Percentiles rank a stretch among this genome's conserved stretches.
These are phyloP conservation scores for Cicer cuneatum DNA, from an alignment of 306 rosid genomes.

Conservation along the genomic window DNA sequence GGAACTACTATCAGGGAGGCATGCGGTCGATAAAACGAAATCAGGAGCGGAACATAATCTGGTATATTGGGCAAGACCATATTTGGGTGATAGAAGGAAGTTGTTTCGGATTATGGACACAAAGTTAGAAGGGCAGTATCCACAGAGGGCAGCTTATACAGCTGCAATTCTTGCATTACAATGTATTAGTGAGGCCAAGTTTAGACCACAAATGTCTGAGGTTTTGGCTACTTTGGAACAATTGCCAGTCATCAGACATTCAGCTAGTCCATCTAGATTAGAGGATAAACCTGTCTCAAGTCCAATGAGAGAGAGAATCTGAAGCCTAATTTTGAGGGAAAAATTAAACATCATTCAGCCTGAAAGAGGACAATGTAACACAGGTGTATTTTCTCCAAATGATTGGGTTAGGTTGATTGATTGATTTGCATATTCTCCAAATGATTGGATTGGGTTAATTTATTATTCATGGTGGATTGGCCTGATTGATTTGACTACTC, in stretches of 20 bases:
- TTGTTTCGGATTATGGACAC: conserved; percentile 94
- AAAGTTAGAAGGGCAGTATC: conserved; percentile 82
- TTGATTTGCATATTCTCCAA: too few species aligned
- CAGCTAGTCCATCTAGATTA: conserved; percentile 51
- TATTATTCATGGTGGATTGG: too few species aligned
- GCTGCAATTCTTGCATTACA: conserved; percentile 74
- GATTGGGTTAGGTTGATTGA: too few species aligned
- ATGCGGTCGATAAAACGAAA: conserved; percentile 72
- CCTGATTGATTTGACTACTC: too few species aligned
- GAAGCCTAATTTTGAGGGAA: neutral
- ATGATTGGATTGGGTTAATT: too few species aligned
- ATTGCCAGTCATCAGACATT: conserved; percentile 56
- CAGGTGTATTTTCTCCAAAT: conserved; percentile 8
- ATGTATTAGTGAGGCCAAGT: conserved; percentile 70
- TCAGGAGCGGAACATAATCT: conserved; percentile 71
- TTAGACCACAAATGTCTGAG: conserved; percentile 77
- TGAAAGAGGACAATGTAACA: neutral
- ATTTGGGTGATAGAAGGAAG: conserved; percentile 74
- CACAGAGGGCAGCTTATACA: conserved; percentile 71
- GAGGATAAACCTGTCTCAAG: conserved; percentile 40
- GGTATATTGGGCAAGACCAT: conserved; percentile 86
- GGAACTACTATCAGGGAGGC: conserved; percentile 80
- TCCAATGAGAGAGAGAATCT: conserved; percentile 24
- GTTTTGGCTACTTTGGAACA: conserved; percentile 75
- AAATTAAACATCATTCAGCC: too few species aligned